A percentile compares a stretch with the other conserved stretches of the same genome.
These are phyloP conservation scores for Penicillium chermesinum DNA, from an alignment of 495 filamentous ascomycete genomes.

Conservation along the genomic window DNA sequence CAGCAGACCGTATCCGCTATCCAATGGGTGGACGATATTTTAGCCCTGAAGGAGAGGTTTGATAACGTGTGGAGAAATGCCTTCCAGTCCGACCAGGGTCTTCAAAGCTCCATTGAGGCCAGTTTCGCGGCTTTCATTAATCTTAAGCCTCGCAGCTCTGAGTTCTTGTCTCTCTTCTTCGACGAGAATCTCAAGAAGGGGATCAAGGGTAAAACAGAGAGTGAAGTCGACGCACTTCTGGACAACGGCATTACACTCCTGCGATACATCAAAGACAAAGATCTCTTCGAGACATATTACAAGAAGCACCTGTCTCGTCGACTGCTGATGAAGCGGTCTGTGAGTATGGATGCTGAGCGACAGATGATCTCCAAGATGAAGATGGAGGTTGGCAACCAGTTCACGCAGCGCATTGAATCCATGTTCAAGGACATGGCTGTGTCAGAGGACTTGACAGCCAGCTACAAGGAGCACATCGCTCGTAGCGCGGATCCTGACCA, in stretches of 20 bases:
- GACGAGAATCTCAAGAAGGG: conserved; percentile 95
- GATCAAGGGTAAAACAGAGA: conserved; percentile 86
- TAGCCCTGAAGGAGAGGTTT: conserved; percentile 83
- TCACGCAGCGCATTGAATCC: conserved; percentile 85
- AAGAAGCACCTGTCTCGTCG: conserved; percentile 92
- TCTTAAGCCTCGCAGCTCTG: conserved; percentile 70
- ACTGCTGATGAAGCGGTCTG: conserved; percentile 77
- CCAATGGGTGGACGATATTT: conserved; percentile 90
- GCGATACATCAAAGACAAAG: conserved; percentile 83
- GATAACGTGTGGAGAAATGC: conserved; percentile 66
- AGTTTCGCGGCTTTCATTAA: conserved; percentile 93
- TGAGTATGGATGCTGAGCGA: conserved; percentile 85
- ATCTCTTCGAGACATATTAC: conserved; percentile 96
- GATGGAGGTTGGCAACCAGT: conserved; percentile 87
- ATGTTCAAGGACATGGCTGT: conserved; percentile 99
- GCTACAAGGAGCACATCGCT: conserved; percentile 65
- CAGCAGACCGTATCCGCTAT: conserved; percentile 76
- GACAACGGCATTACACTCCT: conserved; percentile 87
- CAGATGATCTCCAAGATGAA: conserved; percentile 97
- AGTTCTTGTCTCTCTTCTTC: conserved; percentile 94
- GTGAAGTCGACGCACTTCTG: conserved; percentile 77
- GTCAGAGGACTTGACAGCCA: conserved; percentile 75
- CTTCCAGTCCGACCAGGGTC: conserved; percentile 66
- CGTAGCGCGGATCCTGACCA: conserved; percentile 59
- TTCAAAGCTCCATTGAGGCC: conserved; percentile 75